These are phyloP conservation scores for Phascolomyces articulosus DNA, from an alignment of 371 early-diverging fungal genomes.

Conservation along the genomic window DNA sequence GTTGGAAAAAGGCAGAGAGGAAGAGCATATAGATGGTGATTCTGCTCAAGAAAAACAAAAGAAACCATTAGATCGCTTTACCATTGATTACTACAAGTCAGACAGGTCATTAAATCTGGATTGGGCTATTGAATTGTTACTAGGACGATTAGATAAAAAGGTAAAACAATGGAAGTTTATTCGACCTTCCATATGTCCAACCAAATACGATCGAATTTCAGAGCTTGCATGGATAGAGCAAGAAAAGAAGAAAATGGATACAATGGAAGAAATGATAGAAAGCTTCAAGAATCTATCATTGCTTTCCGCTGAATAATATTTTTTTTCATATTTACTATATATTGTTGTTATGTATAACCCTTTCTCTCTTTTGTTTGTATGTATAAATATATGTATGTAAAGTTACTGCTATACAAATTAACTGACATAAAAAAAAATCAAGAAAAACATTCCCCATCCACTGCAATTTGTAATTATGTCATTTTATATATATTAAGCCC, in stretches of 20 bases:
- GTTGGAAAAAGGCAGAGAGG: not conserved
- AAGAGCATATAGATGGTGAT: not conserved
- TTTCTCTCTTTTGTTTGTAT: too few relatives aligned
- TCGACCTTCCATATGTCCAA: not conserved
- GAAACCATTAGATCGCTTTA: constrained; percentile 1
- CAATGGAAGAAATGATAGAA: not conserved
- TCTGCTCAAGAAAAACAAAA: not conserved
- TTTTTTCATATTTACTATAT: not conserved
- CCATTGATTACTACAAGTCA: not conserved
- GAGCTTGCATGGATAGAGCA: not conserved
- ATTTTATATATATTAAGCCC: too few relatives aligned
- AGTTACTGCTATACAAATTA: too few relatives aligned
- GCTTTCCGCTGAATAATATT: too few relatives aligned
- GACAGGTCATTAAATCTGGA: not conserved
- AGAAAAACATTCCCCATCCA: too few relatives aligned
- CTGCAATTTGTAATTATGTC: too few relatives aligned
- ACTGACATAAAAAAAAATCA: too few relatives aligned
- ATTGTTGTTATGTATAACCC: not conserved
- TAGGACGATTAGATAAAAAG: not conserved
- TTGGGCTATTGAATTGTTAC: not conserved
- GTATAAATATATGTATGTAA: too few relatives aligned
- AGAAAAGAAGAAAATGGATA: not conserved
- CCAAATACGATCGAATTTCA: not conserved
- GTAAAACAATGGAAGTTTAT: not conserved
- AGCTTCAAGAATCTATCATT: not conserved